Conservation (phyloP, 306 rosid species). For the Castanospermum australe region DNA sequence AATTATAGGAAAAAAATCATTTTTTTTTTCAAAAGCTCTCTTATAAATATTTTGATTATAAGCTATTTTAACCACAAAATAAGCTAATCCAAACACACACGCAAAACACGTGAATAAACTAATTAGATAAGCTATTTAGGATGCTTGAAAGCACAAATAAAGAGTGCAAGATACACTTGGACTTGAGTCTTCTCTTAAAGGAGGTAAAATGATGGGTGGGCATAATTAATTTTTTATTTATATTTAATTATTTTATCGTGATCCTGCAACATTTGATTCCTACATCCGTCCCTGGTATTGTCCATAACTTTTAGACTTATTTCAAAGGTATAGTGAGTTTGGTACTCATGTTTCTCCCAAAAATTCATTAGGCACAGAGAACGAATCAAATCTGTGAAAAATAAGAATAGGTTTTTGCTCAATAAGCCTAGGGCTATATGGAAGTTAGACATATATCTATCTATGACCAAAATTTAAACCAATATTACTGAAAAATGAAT, state of each 20-base stretch:
- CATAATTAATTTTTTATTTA: background rate
- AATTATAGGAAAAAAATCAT: too few relatives aligned
- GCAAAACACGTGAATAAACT: background rate
- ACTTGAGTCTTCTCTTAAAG: background rate
- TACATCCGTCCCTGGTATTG: background rate
- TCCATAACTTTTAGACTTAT: background rate
- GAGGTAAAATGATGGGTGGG: background rate
- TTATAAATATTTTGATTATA: too few relatives aligned
- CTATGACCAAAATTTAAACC: background rate
- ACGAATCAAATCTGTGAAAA: background rate
- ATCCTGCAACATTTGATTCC: background rate
- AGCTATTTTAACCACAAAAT: too few relatives aligned
- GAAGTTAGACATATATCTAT: background rate
- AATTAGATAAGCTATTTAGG: background rate
- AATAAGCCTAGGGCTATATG: background rate
- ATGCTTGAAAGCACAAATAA: background rate
- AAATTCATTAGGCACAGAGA: background rate
- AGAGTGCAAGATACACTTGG: conserved; percentile 1
- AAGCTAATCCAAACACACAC: too few relatives aligned
- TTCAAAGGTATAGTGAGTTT: background rate
- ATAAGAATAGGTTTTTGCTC: background rate
- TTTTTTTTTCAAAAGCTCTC: too few relatives aligned
- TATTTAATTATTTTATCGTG: background rate
- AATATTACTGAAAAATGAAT: background rate
- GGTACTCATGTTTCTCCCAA: background rate